A percentile compares a stretch with the other conserved stretches of the same genome.
These are phyloP conservation scores for Barnettozyma sp. DNA, from an alignment of 805 yeast genomes.

Conservation along the genomic window DNA sequence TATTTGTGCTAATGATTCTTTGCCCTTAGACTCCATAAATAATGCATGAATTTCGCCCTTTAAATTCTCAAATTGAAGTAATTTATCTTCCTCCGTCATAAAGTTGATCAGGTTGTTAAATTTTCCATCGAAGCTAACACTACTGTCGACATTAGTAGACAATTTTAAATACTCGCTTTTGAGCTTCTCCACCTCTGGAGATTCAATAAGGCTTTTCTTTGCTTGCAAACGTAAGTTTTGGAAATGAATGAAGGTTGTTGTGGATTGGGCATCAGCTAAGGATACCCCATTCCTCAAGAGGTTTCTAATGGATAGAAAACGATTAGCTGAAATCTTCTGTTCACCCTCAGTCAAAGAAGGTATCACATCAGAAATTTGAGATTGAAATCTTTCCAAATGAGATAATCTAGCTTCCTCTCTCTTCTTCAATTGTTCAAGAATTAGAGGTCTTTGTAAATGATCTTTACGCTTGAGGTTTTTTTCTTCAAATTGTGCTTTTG, in stretches of 20 bases:
- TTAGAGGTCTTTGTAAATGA: constrained; percentile 45
- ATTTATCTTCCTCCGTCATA: constrained; percentile 30
- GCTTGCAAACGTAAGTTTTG: constrained; percentile 32
- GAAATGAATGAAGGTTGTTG: constrained; percentile 46
- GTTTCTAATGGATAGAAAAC: constrained; percentile 49
- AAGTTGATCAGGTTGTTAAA: constrained; percentile 35
- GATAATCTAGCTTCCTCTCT: constrained; percentile 36
- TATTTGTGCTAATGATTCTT: constrained; percentile 33
- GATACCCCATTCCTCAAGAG: constrained; percentile 54
- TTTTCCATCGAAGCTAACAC: constrained; percentile 42
- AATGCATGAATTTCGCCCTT: constrained; percentile 12
- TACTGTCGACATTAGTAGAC: constrained; percentile 34
- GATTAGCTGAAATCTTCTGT: constrained; percentile 35
- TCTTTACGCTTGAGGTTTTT: constrained; percentile 63
- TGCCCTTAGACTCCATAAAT: constrained; percentile 18
- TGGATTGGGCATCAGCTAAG: constrained; percentile 48
- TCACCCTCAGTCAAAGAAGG: constrained; percentile 28
- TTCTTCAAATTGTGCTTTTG: constrained; percentile 51
- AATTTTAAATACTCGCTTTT: constrained; percentile 30
- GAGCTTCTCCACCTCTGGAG: constrained; percentile 26
- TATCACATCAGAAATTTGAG: constrained; percentile 24
- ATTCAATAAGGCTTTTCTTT: constrained; percentile 18
- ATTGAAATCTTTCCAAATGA: constrained; percentile 26
- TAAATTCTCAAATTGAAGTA: constrained; percentile 22
- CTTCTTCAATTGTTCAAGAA: constrained; percentile 33